A percentile compares a stretch with the other conserved stretches of the same genome.
These are phyloP conservation scores for Phytophthora pistaciae DNA, from an alignment of 352 stramenopile species.

Conservation along the genomic window DNA sequence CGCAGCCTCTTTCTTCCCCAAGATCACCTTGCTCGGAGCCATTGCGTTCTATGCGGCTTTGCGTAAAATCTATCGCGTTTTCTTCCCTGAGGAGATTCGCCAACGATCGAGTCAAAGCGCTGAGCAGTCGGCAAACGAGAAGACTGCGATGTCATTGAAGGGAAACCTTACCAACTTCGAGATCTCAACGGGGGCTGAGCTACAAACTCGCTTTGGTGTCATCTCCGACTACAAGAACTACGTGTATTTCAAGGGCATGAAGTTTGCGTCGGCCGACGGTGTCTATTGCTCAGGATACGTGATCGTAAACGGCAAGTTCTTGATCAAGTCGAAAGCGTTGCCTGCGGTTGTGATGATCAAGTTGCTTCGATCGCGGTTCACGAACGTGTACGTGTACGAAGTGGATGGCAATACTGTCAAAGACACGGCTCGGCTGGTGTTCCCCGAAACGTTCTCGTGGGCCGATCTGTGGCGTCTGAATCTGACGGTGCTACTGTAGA, in stretches of 20 bases:
- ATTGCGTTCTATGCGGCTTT: constrained; percentile 1
- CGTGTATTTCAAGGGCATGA: constrained; percentile 43
- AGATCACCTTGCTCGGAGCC: constrained; percentile 4
- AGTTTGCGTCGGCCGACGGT: constrained; percentile 40
- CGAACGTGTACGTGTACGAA: constrained; percentile 1
- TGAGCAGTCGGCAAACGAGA: constrained; percentile 17
- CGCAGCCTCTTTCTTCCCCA: constrained; percentile 16
- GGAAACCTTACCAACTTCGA: constrained; percentile 31
- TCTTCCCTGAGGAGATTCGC: constrained; percentile 8
- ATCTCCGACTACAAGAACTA: constrained; percentile 44
- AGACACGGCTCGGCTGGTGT: neutral
- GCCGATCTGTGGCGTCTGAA: neutral
- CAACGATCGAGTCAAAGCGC: constrained; percentile 12
- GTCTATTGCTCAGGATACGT: constrained; percentile 44
- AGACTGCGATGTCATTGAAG: neutral
- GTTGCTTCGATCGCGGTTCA: neutral
- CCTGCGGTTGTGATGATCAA: neutral
- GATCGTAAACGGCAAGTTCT: constrained; percentile 16
- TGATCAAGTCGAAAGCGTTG: neutral
- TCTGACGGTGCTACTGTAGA: constrained; percentile 6
- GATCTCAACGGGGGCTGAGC: constrained; percentile 27
- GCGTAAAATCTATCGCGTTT: constrained; percentile 16
- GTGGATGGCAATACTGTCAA: neutral
- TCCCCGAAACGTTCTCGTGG: neutral
- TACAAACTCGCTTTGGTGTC: constrained; percentile 34